These are phyloP conservation scores for Rossbeevera mucosa DNA, from an alignment of 768 basidiomycete species.

Conservation along the genomic window DNA sequence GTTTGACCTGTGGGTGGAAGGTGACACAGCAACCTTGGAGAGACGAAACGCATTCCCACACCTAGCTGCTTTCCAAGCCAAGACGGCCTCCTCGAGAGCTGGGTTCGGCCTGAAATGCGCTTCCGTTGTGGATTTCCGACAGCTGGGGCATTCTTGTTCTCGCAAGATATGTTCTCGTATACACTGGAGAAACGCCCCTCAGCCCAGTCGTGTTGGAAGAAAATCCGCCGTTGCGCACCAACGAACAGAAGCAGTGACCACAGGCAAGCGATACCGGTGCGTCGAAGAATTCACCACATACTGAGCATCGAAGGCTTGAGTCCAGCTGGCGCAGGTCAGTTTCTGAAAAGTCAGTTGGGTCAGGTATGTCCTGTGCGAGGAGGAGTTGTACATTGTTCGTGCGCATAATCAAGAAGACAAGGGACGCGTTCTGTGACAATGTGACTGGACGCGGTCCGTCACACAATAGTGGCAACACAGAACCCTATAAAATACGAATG, in stretches of 20 bases:
- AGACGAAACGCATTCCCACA: constrained; percentile 28
- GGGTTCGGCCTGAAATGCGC: constrained; percentile 62
- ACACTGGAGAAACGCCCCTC: constrained; percentile 45
- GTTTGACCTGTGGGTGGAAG: constrained; percentile 33
- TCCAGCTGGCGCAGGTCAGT: constrained; percentile 63
- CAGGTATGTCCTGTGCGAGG: constrained; percentile 40
- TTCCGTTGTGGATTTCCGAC: constrained; percentile 57
- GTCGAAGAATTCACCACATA: constrained; percentile 70
- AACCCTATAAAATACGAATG: constrained; percentile 8
- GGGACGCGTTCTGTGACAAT: constrained; percentile 15
- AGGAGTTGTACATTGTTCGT: constrained; percentile 28
- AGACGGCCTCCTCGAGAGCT: constrained; percentile 63
- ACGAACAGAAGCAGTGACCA: constrained; percentile 80
- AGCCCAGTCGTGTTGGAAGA: constrained; percentile 2
- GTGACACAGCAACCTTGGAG: neutral
- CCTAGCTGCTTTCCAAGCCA: constrained; percentile 73
- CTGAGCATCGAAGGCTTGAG: constrained; percentile 61
- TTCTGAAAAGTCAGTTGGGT: constrained; percentile 68
- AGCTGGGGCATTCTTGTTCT: constrained; percentile 70
- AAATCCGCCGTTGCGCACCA: constrained; percentile 41
- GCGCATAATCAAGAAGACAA: constrained; percentile 13
- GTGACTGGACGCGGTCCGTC: constrained; percentile 24
- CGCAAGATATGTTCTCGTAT: constrained; percentile 53
- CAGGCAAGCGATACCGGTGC: constrained; percentile 71
- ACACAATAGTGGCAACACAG: constrained; percentile 7